Percentiles rank a stretch among this genome's conserved stretches.
phyloP scores from a whole-genome alignment of 108 stramenopile genomes.

The Discostella pseudostelligera region DNA sequence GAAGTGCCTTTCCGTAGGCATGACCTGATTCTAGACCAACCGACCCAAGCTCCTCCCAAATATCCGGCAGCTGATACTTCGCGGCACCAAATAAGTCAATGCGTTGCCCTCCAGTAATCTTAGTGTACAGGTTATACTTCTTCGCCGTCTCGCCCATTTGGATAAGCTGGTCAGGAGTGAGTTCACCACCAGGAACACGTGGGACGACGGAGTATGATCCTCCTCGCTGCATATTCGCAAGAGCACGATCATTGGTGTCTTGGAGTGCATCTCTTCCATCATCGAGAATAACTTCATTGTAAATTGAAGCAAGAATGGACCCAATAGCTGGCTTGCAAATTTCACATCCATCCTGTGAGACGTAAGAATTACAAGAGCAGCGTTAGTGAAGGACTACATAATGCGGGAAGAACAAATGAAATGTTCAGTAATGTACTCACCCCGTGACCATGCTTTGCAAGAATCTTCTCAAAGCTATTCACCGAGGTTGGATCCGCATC shows the following conservation, averaged over 20 bases:
- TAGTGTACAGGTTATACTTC: slow-evolving; percentile 87
- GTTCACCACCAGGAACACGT: slow-evolving; percentile 90
- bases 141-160: slow-evolving; percentile 82
- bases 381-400: slow-evolving; percentile 4
- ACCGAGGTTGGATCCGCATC: slow-evolving; percentile 64
- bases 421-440: slow-evolving; percentile 21
- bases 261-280: slow-evolving; percentile 76
- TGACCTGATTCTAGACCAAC: slow-evolving; percentile 92
- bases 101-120: slow-evolving; percentile 92
- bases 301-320: slow-evolving; percentile 81
- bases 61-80: slow-evolving; percentile 89
- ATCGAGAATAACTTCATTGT: slow-evolving; percentile 81
- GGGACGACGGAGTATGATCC: slow-evolving; percentile 94
- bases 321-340: slow-evolving; percentile 89
- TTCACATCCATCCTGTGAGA: slow-evolving; percentile 88
- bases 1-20: slow-evolving; percentile 92
- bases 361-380: too few relatives aligned
- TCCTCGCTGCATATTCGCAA: slow-evolving; percentile 94
- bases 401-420: neutral
- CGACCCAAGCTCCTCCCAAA: slow-evolving; percentile 90
- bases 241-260: slow-evolving; percentile 91
- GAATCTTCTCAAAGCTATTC: slow-evolving; percentile 84
- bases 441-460: slow-evolving; percentile 80
- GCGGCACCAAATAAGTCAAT: slow-evolving; percentile 93
- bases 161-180: slow-evolving; percentile 86